These are phyloP conservation scores for Piromyces finnis DNA, from an alignment of 192 early-diverging fungal genomes.

Conservation along the genomic window DNA sequence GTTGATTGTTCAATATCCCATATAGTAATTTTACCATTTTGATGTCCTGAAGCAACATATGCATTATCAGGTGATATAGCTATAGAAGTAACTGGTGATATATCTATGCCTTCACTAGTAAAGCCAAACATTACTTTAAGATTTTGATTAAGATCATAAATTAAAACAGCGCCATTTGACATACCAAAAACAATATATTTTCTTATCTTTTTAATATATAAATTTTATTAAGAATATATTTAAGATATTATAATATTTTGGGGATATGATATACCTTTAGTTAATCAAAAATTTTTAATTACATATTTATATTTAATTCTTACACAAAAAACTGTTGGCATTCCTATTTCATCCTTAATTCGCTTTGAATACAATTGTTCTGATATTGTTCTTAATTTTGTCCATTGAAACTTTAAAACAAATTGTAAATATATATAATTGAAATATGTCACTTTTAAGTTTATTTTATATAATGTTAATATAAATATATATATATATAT, in stretches of 20 bases:
- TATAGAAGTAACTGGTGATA: not conserved
- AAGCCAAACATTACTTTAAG: not conserved
- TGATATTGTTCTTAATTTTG: not conserved
- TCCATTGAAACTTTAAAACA: not conserved
- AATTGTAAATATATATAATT: no score
- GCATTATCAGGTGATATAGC: not conserved
- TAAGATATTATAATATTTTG: no score
- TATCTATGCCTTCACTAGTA: not conserved
- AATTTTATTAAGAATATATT: no score
- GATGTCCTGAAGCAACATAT: not conserved
- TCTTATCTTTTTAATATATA: not conserved
- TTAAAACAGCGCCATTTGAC: not conserved
- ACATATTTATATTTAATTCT: not conserved
- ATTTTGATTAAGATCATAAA: not conserved
- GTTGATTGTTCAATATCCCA: not conserved
- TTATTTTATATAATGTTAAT: no score
- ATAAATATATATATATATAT: not conserved
- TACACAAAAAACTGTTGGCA: not conserved
- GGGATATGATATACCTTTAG: no score
- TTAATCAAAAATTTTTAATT: no score
- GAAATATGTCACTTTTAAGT: no score
- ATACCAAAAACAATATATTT: not conserved
- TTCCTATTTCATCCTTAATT: not conserved
- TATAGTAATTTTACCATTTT: not conserved
- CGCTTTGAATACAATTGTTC: not conserved